phyloP scores from a whole-genome alignment of 768 basidiomycete genomes.

The Boletus pseudo-olivaceus region DNA sequence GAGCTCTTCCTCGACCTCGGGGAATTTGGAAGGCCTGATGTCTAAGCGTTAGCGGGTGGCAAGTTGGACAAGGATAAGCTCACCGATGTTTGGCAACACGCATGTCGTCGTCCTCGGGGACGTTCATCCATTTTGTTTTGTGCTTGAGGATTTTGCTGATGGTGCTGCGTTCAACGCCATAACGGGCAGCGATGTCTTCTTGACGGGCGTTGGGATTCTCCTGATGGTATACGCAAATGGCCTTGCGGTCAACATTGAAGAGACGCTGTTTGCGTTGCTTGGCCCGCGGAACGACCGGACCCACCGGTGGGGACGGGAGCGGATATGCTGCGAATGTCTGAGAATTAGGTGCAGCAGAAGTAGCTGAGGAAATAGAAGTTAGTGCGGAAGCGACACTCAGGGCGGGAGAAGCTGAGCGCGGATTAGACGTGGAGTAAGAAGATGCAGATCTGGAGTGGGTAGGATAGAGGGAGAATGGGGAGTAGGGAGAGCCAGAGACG shows the following conservation, averaged over 20 bases:
- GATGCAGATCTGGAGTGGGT: conserved; percentile 47
- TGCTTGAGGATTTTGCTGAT: conserved; percentile 89
- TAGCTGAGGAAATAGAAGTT: conserved; percentile 48
- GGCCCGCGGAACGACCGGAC: conserved; percentile 32
- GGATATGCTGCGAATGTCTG: conserved; percentile 30
- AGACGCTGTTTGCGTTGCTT: conserved; percentile 73
- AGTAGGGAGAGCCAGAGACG: conserved; percentile 43
- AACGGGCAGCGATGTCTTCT: conserved; percentile 76
- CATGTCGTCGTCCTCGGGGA: conserved; percentile 54
- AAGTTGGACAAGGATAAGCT: conserved; percentile 9
- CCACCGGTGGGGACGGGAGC: conserved; percentile 26
- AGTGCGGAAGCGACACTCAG: conserved; percentile 52
- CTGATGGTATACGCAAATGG: conserved; percentile 66
- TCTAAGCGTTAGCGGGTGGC: conserved; percentile 4
- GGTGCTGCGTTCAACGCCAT: conserved; percentile 86
- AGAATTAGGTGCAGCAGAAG: conserved; percentile 29
- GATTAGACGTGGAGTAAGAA: conserved; percentile 42
- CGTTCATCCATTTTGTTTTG: conserved; percentile 77
- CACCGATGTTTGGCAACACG: conserved; percentile 71
- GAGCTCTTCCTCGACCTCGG: conserved; percentile 67
- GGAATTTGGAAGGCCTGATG: conserved; percentile 73
- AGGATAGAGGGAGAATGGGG: conserved; percentile 42
- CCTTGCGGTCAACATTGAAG: conserved; percentile 68
- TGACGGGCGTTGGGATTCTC: conserved; percentile 69
- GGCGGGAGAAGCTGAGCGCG: conserved; percentile 60